phyloP scores from a whole-genome alignment of 805 yeast genomes.

The Yamadazyma olivae region DNA sequence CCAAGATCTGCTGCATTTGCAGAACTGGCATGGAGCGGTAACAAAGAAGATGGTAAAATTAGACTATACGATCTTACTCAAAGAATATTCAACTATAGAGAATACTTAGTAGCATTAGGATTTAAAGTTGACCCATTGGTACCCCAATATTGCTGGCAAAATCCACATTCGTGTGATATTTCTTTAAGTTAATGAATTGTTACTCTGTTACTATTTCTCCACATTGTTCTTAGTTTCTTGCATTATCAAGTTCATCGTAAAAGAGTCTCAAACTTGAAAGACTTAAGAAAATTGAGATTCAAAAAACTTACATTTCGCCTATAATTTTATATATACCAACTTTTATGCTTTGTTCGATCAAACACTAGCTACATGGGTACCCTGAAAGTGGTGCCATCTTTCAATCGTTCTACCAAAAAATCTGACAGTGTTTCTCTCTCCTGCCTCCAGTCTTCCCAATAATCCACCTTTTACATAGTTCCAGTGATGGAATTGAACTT shows the following conservation, averaged over 20 bases:
- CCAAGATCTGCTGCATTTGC: slow-evolving; percentile 42
- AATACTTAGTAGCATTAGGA: slow-evolving; percentile 34
- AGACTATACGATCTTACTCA: slow-evolving; percentile 28
- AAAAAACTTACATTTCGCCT: too few species aligned
- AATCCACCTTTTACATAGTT: slow-evolving; percentile 18
- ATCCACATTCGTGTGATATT: slow-evolving; percentile 38
- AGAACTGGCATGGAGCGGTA: slow-evolving; percentile 41
- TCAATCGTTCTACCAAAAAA: slow-evolving; percentile 19
- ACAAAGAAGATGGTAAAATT: slow-evolving; percentile 26
- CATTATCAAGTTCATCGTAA: too few species aligned
- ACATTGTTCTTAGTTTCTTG: too few species aligned
- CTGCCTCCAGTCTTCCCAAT: slow-evolving; percentile 18
- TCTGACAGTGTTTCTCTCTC: slow-evolving; percentile 15
- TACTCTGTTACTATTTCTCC: too few species aligned
- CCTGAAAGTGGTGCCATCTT: slow-evolving; percentile 19
- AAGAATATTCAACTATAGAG: slow-evolving; percentile 37
- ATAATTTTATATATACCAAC: too few species aligned
- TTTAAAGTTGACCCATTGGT: slow-evolving; percentile 30
- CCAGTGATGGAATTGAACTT: slow-evolving; percentile 41
- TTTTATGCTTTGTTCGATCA: too few species aligned
- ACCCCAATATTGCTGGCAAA: slow-evolving; percentile 32
- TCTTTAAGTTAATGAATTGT: too few species aligned
- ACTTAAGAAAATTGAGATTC: too few species aligned
- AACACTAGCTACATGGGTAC: too few species aligned
- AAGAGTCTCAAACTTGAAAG: too few species aligned